A percentile compares a stretch with the other conserved stretches of the same genome.
phyloP scores from a whole-genome alignment of 345 rosid genomes.

The Cardamine occulta region DNA sequence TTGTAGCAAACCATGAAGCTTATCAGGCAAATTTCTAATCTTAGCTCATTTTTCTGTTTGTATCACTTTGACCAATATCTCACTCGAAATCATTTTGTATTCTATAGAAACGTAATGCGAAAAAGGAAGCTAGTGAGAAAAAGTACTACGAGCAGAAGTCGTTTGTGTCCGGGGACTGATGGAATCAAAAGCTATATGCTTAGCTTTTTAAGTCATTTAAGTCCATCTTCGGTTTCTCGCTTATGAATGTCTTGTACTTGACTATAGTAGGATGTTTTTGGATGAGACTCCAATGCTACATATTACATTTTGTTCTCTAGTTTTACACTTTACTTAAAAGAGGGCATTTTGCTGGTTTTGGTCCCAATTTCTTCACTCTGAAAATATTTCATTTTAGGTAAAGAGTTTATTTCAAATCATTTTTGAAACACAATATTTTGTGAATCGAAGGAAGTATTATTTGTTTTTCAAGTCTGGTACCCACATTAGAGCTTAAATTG shows the following conservation, averaged over 20 bases:
- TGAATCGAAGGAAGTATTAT: no score
- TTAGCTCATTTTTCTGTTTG: not conserved
- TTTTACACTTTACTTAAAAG: conserved; percentile 22
- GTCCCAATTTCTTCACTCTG: conserved; percentile 19
- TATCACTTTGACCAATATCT: conserved; percentile 12
- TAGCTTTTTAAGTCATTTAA: not conserved
- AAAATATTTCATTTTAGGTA: not conserved
- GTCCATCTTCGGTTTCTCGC: conserved; percentile 28
- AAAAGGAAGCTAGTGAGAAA: conserved; percentile 64
- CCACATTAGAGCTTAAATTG: not conserved
- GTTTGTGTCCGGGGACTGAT: conserved; percentile 57
- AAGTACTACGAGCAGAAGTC: conserved; percentile 69
- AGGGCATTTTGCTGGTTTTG: conserved; percentile 21
- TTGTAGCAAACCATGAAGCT: conserved; percentile 82
- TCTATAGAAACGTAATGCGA: conserved; percentile 66
- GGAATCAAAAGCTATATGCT: conserved; percentile 23
- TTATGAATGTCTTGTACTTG: conserved; percentile 17
- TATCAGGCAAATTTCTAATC: conserved; percentile 56
- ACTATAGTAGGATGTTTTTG: conserved; percentile 38
- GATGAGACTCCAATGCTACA: conserved; percentile 30
- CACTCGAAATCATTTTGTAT: conserved; percentile 9
- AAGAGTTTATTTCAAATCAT: not conserved
- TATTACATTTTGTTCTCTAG: conserved; percentile 33
- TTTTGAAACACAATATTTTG: not conserved
- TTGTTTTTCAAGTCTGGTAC: no score